These are phyloP conservation scores for Dothiorella sarmentorum DNA, from an alignment of 2,329 filamentous ascomycete species.

Conservation along the genomic window DNA sequence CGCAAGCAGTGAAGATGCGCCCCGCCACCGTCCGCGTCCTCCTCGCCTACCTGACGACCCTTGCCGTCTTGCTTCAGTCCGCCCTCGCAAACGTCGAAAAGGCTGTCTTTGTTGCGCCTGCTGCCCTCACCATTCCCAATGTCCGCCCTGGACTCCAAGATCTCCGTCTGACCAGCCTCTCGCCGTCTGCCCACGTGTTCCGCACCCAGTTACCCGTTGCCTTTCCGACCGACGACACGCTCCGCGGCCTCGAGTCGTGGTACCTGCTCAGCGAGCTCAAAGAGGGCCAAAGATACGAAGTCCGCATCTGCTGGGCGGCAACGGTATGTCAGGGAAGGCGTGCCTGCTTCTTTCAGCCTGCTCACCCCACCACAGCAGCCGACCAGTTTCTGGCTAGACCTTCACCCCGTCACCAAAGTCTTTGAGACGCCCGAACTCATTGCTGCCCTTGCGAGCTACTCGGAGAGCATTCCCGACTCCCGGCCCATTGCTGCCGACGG, in stretches of 20 bases:
- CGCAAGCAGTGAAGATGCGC: slow-evolving; percentile 17
- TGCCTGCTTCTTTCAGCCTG: neutral
- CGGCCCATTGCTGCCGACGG: slow-evolving; percentile 15
- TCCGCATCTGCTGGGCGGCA: slow-evolving; percentile 89
- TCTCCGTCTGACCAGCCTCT: slow-evolving; percentile 63
- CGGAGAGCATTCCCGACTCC: slow-evolving; percentile 37
- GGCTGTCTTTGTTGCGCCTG: slow-evolving; percentile 76
- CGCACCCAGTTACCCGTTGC: slow-evolving; percentile 63
- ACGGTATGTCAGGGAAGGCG: slow-evolving; percentile 59
- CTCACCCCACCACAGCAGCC: slow-evolving; percentile 65
- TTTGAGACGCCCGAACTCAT: slow-evolving; percentile 62
- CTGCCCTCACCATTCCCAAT: slow-evolving; percentile 53
- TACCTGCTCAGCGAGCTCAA: slow-evolving; percentile 68
- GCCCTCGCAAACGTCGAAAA: slow-evolving; percentile 82
- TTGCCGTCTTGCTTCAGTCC: neutral
- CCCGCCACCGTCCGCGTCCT: neutral
- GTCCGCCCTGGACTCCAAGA: slow-evolving; percentile 55
- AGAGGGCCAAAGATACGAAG: slow-evolving; percentile 78
- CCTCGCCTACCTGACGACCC: neutral
- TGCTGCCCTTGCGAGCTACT: slow-evolving; percentile 62
- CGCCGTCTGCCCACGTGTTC: slow-evolving; percentile 52
- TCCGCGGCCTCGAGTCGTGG: slow-evolving; percentile 68
- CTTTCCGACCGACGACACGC: slow-evolving; percentile 58
- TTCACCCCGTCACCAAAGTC: slow-evolving; percentile 59
- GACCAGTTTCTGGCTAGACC: slow-evolving; percentile 69